Percentiles rank a stretch among this genome's conserved stretches.
Conservation (phyloP, 78 protist species). For the Chrysochromulina parva region DNA sequence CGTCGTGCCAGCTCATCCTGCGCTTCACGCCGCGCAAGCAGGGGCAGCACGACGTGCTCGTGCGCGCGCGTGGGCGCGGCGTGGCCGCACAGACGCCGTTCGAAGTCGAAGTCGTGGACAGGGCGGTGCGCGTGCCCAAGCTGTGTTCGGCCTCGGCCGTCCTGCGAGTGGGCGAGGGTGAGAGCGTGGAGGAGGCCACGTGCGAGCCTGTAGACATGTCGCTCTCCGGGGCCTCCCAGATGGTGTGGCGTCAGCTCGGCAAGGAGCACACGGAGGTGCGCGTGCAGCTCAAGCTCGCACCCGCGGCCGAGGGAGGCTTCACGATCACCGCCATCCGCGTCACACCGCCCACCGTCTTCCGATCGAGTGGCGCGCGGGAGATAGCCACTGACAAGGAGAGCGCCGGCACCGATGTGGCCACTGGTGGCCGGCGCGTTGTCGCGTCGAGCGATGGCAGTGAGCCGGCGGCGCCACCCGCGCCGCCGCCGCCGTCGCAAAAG, state of each 20-base stretch:
- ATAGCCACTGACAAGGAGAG: no score
- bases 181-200: not conserved
- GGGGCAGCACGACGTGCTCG: not conserved
- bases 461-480: not conserved
- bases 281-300: not conserved
- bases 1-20: not conserved
- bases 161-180: not conserved
- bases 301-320: not conserved
- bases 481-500: not conserved
- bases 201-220: not conserved
- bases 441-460: not conserved
- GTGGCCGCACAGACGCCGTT: not conserved
- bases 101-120: not conserved
- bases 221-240: not conserved
- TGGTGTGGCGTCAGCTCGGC: slow-evolving; percentile 10
- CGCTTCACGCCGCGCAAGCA: not conserved
- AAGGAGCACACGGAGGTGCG: not conserved
- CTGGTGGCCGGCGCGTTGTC: no score
- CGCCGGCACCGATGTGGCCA: no score
- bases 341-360: not conserved
- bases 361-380: no score
- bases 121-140: not conserved
- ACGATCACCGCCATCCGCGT: not conserved
- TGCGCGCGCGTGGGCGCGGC: not conserved
- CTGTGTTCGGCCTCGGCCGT: not conserved